phyloP scores from a whole-genome alignment of 140 eudicot genomes.

The Oenanthe javanica region DNA sequence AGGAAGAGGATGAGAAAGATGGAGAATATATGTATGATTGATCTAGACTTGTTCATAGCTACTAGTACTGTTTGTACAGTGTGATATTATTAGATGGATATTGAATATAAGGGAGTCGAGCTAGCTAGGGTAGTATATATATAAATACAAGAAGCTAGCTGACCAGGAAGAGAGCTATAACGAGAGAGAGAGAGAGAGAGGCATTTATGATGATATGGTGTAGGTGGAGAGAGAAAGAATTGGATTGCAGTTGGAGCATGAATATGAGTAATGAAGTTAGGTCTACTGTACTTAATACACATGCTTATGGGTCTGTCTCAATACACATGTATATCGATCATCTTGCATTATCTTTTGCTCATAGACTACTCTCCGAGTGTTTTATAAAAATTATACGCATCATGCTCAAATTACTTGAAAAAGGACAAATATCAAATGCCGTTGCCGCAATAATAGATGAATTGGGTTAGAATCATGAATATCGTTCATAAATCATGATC shows the following conservation, averaged over 20 bases:
- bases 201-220: conserved; percentile 10
- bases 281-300: conserved; percentile 8
- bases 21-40: conserved; percentile 6
- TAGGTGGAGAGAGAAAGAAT: background rate
- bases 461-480: too few species aligned
- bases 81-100: background rate
- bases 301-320: background rate
- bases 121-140: background rate
- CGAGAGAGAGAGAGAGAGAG: background rate
- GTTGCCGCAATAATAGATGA: too few species aligned
- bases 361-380: too few species aligned
- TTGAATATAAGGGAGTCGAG: background rate
- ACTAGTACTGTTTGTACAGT: background rate
- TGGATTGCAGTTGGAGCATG: conserved; percentile 25
- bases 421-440: too few species aligned
- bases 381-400: too few species aligned
- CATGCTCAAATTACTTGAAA: too few species aligned
- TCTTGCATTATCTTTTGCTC: too few species aligned
- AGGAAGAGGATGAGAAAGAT: conserved; percentile 22
- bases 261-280: conserved; percentile 4
- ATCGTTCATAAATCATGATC: too few species aligned
- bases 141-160: background rate
- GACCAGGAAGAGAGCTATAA: background rate
- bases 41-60: conserved; percentile 1
- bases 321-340: too few species aligned